Conservation (phyloP, 345 rosid genomes). For the Passiflora organensis region DNA sequence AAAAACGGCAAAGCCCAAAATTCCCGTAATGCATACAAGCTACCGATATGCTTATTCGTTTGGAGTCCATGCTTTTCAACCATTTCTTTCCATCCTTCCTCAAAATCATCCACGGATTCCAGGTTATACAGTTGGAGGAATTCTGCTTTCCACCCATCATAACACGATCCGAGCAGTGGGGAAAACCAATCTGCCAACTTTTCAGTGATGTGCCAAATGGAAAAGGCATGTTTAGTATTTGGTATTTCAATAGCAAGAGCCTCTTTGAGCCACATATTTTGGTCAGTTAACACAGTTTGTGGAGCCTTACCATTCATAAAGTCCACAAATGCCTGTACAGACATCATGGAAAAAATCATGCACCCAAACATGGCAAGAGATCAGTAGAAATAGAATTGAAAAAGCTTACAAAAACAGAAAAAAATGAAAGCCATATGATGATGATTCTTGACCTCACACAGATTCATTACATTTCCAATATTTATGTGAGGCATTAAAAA, state of each 20-base stretch:
- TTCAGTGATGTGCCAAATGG: slow-evolving; percentile 31
- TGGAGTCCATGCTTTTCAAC: slow-evolving; percentile 39
- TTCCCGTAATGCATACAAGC: slow-evolving; percentile 29
- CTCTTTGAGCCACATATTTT: slow-evolving; percentile 35
- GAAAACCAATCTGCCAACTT: slow-evolving; percentile 45
- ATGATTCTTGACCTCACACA: too few relatives aligned
- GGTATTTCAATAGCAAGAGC: slow-evolving; percentile 39
- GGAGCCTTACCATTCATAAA: slow-evolving; percentile 47
- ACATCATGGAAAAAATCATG: background rate
- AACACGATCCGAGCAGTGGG: slow-evolving; percentile 29
- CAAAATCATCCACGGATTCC: slow-evolving; percentile 40
- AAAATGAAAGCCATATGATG: too few relatives aligned
- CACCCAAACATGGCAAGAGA: too few relatives aligned
- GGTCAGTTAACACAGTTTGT: slow-evolving; percentile 37
- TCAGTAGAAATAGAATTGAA: background rate
- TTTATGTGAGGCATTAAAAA: too few relatives aligned
- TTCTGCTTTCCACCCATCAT: slow-evolving; percentile 35
- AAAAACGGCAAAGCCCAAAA: slow-evolving; percentile 33
- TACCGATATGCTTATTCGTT: slow-evolving; percentile 36
- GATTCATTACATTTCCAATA: too few relatives aligned
- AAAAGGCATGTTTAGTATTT: slow-evolving; percentile 34
- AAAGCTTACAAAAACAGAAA: background rate
- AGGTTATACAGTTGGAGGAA: slow-evolving; percentile 33
- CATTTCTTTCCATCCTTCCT: slow-evolving; percentile 38
- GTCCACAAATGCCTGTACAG: slow-evolving; percentile 26